Evolutionary conservation across 2,329 filamentous ascomycete genomes (phyloP).

Genomic region (Ophiocordyceps robertsii): DNA sequence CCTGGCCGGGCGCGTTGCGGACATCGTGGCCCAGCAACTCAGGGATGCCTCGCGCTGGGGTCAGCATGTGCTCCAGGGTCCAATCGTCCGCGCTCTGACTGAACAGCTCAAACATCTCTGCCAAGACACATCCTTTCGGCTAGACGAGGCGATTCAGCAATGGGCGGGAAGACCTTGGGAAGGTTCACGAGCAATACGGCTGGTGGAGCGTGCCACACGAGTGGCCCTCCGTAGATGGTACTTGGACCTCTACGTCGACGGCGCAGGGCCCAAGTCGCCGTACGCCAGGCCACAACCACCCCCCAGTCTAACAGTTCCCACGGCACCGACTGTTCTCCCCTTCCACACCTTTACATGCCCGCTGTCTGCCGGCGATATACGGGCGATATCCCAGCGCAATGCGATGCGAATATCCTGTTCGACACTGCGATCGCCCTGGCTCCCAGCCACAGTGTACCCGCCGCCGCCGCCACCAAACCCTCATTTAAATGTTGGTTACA

Average conservation of each 20-base stretch:
- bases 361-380: conserved; percentile 78
- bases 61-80: conserved; percentile 48
- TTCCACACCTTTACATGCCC: conserved; percentile 98
- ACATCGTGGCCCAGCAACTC: conserved; percentile 82
- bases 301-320: conserved; percentile 58
- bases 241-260: conserved; percentile 59
- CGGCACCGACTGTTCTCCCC: conserved; percentile 84
- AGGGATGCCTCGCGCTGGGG: conserved; percentile 81
- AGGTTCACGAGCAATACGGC: conserved; percentile 68
- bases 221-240: conserved; percentile 78
- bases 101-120: conserved; percentile 30
- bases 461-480: conserved; percentile 74
- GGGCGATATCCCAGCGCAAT: conserved; percentile 89
- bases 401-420: conserved; percentile 85
- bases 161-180: conserved; percentile 78
- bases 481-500: conserved; percentile 82
- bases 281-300: conserved; percentile 69
- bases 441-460: conserved; percentile 67
- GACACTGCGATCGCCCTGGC: conserved; percentile 75
- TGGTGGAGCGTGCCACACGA: conserved; percentile 75
- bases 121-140: conserved; percentile 19
- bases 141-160: conserved; percentile 26
- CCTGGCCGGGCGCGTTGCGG: conserved; percentile 80
- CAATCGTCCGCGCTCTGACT: conserved; percentile 35
- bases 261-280: conserved; percentile 34